Evolutionary conservation across 768 basidiomycete species (phyloP), one percentile per base, ranked within the genome.

Genomic region (Lentinus brumalis): DNA sequence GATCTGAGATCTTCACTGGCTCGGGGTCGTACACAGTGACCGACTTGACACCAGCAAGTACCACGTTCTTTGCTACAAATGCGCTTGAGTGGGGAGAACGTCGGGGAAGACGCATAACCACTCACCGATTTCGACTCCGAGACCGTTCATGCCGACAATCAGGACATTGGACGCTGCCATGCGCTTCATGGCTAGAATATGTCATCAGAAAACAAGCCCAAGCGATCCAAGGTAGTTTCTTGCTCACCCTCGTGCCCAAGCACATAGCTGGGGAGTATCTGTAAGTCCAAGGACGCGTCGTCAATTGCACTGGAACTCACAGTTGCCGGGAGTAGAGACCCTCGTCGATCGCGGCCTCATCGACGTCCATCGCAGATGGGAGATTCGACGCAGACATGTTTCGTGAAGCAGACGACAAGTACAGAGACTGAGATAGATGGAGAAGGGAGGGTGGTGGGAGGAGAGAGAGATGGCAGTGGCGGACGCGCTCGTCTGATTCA

Each of bases 111-210:
- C 14, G 49, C 60, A 50, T 18, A 59, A 50, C 35, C 11, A 65
- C 67, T 66, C 67, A 87, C 96, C 96, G 69, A 98, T 97, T 77
- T 99, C 97, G 59, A 92, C 92, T 47, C 97, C 96, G 59, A 99
- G 76, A 56, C 97, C 97, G 59, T 90, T 88, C 71, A 94, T 76
- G 10, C 97, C 97, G 49, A 97, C 88, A 64, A 99, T 86, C 63
- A 99, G 84, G 44, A 98, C 91, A 71, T 97, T 97, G 40, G 96
- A 98, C 15, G 85, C 81, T 7, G 97, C 96, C 97, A 99, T 98
- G 71, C 88, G 89, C 82, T 97, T 97, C 97, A 98, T 98, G 47
- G 96, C 96, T 98, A 67, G n/a, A n/a, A 49, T 30, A n/a, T 32
- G 21, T 9, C 35, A 53, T 77, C 52, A 74, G 64, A 47, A 26